Evolutionary conservation across 805 yeast species (phyloP), one percentile per base, ranked within the genome.

Genomic region (Candida germanica): DNA sequence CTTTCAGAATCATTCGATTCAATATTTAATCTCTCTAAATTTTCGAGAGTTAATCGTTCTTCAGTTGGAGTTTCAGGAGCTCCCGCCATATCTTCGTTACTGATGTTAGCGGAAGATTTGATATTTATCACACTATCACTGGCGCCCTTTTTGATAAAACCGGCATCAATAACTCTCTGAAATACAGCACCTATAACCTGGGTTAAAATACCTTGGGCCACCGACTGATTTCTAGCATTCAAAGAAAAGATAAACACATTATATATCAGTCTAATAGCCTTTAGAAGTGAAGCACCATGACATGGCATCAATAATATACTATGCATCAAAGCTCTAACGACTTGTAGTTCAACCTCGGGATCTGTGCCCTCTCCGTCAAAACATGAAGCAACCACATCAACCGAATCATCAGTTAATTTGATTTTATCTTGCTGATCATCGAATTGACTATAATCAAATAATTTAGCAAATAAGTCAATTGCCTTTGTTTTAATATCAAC

Each of bases 341-440:
- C 91, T 62, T 94, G 98, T 38, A 93, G 64, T 64, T 94, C 98
- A 22, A 94, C 78, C 39, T 75, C 79, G 16, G 85, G 85, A 54
- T 89, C 95, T 0, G 98, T 87, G 1, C 88, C 87, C 58, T 93
- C 98, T 16, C 95, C 95, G 43, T 83, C 86, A 57, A 87, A 91
- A 46, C 95, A 84, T 17, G 82, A 79, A 16, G 93, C 77, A 15
- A 89, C 85, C 11, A 88, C 84, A 45, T 83, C 83, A 27, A 91
- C 84, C 0, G 95, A 87, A 16, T 84, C 83, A 54, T 86, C 93
- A 20, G 93, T 79, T 42, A 87, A 54, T 15, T 73, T 71, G 13
- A 78, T 70, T 31, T 74, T 74, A 13, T 78, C 80, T 15, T 66
- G 56, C 16, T 77, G 69, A 28, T 75, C 71, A 38, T 73, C 85